Conservation (phyloP, 2,329 filamentous ascomycete genomes). For the Claviceps sorghi region DNA sequence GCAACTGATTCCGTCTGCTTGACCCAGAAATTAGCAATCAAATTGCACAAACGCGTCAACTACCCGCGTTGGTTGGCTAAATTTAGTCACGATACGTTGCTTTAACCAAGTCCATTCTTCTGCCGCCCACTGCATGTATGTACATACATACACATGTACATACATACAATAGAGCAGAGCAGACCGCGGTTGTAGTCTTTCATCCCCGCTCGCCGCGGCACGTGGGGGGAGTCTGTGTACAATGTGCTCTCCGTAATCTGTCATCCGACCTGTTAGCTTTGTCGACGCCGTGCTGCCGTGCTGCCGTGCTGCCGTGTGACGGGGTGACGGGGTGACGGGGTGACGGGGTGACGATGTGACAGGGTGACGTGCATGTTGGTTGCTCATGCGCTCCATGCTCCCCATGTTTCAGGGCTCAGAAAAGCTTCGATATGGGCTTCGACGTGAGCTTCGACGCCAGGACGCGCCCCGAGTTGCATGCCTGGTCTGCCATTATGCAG, state of each 20-base stretch:
- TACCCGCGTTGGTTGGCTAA: too few species aligned
- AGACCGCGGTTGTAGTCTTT: background rate
- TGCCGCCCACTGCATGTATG: too few species aligned
- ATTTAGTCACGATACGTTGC: too few species aligned
- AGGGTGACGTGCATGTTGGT: background rate
- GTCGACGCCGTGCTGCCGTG: background rate
- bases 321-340: too few species aligned
- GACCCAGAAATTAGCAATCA: too few species aligned
- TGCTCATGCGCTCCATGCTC: background rate
- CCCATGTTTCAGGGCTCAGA: background rate
- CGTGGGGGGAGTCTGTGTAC: background rate
- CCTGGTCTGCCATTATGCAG: background rate
- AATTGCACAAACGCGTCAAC: too few species aligned
- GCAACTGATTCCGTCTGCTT: too few species aligned
- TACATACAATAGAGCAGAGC: too few species aligned
- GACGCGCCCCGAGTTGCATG: background rate
- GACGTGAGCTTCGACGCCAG: background rate
- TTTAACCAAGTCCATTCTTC: too few species aligned
- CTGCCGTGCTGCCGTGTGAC: background rate
- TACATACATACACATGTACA: too few species aligned
- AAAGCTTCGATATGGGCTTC: background rate
- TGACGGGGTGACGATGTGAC: too few species aligned
- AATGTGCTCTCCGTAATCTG: too few species aligned
- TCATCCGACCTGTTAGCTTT: background rate
- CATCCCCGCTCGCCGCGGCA: background rate